Evolutionary conservation across 2,329 filamentous ascomycete species (phyloP).

Genomic region (Fusarium equiseti): DNA sequence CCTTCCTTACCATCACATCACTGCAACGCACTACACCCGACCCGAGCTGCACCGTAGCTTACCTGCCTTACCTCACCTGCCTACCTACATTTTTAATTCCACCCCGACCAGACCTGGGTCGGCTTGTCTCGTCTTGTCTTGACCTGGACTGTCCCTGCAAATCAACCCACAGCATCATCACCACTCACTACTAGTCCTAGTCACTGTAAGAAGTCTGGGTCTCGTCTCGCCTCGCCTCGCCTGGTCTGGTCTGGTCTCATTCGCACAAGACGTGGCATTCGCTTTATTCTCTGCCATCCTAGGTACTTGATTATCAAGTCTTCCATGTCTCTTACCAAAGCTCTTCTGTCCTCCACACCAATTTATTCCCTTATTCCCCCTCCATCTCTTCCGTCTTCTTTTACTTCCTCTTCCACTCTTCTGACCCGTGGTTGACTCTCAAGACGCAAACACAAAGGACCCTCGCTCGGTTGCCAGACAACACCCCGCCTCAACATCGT

Average conservation of each 20-base stretch:
- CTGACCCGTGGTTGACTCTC: not conserved
- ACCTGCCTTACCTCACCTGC: slow-evolving; percentile 14
- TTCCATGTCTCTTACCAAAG: slow-evolving; percentile 27
- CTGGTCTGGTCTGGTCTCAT: slow-evolving; percentile 34
- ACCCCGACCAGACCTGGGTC: slow-evolving; percentile 7
- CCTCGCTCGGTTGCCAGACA: slow-evolving; percentile 6
- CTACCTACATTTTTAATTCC: slow-evolving; percentile 27
- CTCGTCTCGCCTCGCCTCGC: not conserved
- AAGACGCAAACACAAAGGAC: slow-evolving; percentile 2
- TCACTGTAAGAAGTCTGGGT: slow-evolving; percentile 29
- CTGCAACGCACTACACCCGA: slow-evolving; percentile 4
- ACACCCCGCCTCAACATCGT: slow-evolving; percentile 27
- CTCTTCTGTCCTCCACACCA: slow-evolving; percentile 33
- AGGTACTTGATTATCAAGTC: slow-evolving; percentile 22
- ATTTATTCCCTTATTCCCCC: slow-evolving; percentile 26
- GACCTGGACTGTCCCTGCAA: slow-evolving; percentile 44
- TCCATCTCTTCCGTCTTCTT: slow-evolving; percentile 2
- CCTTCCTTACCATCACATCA: not conserved
- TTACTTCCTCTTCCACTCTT: not conserved
- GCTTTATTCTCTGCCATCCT: slow-evolving; percentile 33
- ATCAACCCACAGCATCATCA: slow-evolving; percentile 45
- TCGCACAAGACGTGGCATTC: slow-evolving; percentile 48
- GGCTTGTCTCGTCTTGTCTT: slow-evolving; percentile 1
- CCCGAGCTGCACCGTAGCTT: slow-evolving; percentile 17
- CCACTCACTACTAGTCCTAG: slow-evolving; percentile 21